Evolutionary conservation across 306 rosid species (phyloP).

Genomic region (Trifolium dubium): DNA sequence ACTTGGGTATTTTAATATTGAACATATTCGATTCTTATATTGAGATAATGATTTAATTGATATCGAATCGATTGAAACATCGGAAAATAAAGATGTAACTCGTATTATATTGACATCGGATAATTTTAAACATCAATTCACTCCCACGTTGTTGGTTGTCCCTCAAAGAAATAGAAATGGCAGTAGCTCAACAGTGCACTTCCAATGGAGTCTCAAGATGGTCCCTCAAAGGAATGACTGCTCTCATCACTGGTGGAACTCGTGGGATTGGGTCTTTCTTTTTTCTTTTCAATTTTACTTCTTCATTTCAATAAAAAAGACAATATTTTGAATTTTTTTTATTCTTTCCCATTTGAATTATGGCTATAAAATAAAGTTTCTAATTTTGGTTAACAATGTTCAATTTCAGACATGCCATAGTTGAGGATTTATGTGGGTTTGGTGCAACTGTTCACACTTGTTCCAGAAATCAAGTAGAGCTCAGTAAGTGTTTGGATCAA

Average conservation of each 20-base stretch:
- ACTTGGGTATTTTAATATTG: too few relatives aligned
- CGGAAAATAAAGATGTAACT: too few relatives aligned
- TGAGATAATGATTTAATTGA: too few relatives aligned
- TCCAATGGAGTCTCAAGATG: constrained; percentile 47
- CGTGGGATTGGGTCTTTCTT: constrained; percentile 77
- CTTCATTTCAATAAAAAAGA: not conserved
- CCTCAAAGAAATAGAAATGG: constrained; percentile 32
- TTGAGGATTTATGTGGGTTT: constrained; percentile 79
- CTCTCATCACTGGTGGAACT: constrained; percentile 90
- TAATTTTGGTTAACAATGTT: not conserved
- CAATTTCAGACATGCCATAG: constrained; percentile 65
- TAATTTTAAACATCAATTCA: too few relatives aligned
- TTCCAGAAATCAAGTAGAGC: constrained; percentile 73
- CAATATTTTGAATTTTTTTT: constrained; percentile 1
- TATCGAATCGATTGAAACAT: too few relatives aligned
- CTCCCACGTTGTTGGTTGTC: too few relatives aligned
- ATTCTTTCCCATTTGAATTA: constrained; percentile 3
- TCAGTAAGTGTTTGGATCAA: constrained; percentile 56
- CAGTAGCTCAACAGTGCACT: constrained; percentile 7
- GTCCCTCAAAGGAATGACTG: constrained; percentile 72
- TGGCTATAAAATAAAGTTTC: not conserved
- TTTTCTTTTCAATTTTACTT: not conserved
- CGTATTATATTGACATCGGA: too few relatives aligned
- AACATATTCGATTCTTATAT: too few relatives aligned
- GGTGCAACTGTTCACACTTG: constrained; percentile 87